phyloP scores from a whole-genome alignment of 1,139 yeast species.

The Debaryomyces nepalensis region DNA sequence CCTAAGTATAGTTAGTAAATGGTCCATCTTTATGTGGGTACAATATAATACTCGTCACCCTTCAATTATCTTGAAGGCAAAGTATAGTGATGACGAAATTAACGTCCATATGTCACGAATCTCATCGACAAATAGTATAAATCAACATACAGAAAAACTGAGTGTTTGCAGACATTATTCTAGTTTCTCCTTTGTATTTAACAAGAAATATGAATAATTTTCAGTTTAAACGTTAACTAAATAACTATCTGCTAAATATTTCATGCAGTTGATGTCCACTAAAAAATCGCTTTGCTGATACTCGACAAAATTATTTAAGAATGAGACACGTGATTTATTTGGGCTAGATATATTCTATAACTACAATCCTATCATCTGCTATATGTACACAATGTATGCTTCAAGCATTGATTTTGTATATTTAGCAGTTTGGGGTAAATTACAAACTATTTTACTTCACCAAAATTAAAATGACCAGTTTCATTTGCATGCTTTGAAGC shows the following conservation, averaged over 20 bases:
- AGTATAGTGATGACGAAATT: not conserved
- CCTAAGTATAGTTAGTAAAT: constrained; percentile 36
- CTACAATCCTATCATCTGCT: not conserved
- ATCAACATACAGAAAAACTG: constrained; percentile 48
- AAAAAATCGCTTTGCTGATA: constrained; percentile 8
- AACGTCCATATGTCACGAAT: not conserved
- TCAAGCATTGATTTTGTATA: not conserved
- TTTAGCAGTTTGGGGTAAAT: too few relatives aligned
- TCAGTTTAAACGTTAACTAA: constrained; percentile 3
- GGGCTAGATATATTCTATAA: too few relatives aligned
- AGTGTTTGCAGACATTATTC: constrained; percentile 41
- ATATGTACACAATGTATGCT: not conserved
- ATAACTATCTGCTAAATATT: constrained; percentile 1
- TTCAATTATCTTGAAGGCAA: not conserved
- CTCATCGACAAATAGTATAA: not conserved
- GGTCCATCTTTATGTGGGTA: not conserved
- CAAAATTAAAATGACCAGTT: constrained; percentile 68
- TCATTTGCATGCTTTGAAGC: constrained; percentile 68
- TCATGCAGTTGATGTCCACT: constrained; percentile 6
- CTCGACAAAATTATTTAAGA: constrained; percentile 10
- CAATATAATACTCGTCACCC: constrained; percentile 5
- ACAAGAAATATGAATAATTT: constrained; percentile 7
- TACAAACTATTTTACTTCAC: constrained; percentile 58
- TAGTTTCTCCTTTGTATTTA: constrained; percentile 6
- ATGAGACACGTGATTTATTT: constrained; percentile 6